These are phyloP conservation scores for Ploettnerulaceae sp. DNA, from an alignment of 2,329 filamentous ascomycete genomes.

Conservation along the genomic window DNA sequence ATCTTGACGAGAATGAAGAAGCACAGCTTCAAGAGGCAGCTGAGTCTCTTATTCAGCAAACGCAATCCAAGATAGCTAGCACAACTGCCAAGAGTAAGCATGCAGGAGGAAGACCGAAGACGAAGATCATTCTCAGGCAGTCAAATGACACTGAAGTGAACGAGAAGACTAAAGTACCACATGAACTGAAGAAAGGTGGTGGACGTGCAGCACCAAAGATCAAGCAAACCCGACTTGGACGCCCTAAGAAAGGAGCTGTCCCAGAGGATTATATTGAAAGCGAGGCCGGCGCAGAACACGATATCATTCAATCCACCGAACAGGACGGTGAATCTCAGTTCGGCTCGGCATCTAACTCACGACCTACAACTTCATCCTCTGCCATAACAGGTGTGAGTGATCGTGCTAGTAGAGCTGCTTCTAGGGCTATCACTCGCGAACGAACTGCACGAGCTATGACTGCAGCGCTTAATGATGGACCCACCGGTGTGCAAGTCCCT, in stretches of 20 bases:
- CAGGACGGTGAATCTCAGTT: constrained; percentile 21
- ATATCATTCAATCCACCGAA: constrained; percentile 26
- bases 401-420: constrained; percentile 12
- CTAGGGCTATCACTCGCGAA: constrained; percentile 13
- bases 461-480: constrained; percentile 13
- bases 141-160: background rate
- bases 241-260: constrained; percentile 15
- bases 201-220: constrained; percentile 7
- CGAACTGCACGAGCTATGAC: constrained; percentile 7
- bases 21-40: constrained; percentile 27
- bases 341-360: constrained; percentile 18
- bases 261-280: background rate
- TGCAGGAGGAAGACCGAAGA: constrained; percentile 21
- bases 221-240: constrained; percentile 13
- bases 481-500: background rate
- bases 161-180: background rate
- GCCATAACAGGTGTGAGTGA: constrained; percentile 15
- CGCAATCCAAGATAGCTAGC: constrained; percentile 7
- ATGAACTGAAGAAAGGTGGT: constrained; percentile 1
- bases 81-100: constrained; percentile 21
- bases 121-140: background rate
- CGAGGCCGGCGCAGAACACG: constrained; percentile 19
- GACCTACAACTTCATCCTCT: constrained; percentile 23
- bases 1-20: constrained; percentile 23
- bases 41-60: constrained; percentile 24